These are phyloP conservation scores for Phytomonas sp. DNA, from an alignment of 208 protist species.

Conservation along the genomic window DNA sequence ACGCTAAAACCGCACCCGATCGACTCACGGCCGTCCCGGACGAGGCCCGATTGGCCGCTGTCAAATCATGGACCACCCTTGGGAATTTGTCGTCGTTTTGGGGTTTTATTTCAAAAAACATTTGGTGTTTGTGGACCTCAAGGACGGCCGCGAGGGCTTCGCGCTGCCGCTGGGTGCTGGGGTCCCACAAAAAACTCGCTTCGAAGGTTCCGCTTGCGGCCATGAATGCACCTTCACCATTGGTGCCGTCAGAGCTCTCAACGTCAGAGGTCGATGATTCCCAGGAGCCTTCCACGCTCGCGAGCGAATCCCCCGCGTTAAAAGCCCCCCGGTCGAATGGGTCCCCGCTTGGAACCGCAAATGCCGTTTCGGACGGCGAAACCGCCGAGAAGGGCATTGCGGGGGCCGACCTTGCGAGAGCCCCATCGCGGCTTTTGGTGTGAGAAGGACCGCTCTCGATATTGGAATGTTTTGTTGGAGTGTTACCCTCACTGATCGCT, in stretches of 20 bases:
- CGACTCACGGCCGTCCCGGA: not conserved
- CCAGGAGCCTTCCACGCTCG: not conserved
- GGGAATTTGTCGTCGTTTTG: not conserved
- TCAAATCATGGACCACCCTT: not conserved
- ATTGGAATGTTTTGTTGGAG: not conserved
- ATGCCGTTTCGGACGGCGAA: not conserved
- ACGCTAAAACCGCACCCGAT: not conserved
- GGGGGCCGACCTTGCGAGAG: not conserved
- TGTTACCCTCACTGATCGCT: not conserved
- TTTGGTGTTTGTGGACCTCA: not conserved
- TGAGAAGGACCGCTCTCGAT: not conserved
- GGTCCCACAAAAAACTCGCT: not conserved
- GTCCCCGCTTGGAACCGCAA: not conserved
- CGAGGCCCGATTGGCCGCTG: not conserved
- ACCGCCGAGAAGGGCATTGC: not conserved
- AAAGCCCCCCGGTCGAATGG: not conserved
- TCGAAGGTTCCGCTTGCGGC: not conserved
- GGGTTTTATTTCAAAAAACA: not conserved
- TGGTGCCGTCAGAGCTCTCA: not conserved
- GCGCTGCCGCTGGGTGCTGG: not conserved
- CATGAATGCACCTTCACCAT: not conserved
- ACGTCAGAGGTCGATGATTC: not conserved
- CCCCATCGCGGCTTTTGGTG: not conserved
- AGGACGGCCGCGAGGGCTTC: not conserved
- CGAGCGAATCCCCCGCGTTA: not conserved